Percentiles rank a stretch among this genome's conserved stretches.
Evolutionary conservation across 352 stramenopile species (phyloP).

Genomic region (Pythium rhizo-oryzae): DNA sequence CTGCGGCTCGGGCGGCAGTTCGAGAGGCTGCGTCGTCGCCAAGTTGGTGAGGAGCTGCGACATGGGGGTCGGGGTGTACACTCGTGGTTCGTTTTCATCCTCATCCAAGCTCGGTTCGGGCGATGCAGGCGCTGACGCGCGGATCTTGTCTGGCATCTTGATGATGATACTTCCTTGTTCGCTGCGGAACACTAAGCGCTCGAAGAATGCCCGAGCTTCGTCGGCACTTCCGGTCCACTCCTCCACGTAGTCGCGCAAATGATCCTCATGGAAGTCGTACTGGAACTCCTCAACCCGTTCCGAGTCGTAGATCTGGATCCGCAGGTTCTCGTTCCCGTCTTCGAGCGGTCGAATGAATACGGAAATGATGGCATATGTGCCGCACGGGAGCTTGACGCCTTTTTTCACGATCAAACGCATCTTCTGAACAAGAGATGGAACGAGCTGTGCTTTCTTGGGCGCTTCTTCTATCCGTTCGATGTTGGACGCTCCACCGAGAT

Average conservation of each 20-base stretch:
- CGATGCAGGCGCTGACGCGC: background rate
- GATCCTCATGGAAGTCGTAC: slow-evolving; percentile 73
- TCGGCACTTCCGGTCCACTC: slow-evolving; percentile 41
- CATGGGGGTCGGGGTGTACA: slow-evolving; percentile 22
- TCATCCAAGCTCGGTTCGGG: slow-evolving; percentile 1
- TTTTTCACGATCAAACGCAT: slow-evolving; percentile 64
- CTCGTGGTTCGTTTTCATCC: background rate
- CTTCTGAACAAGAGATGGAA: slow-evolving; percentile 51
- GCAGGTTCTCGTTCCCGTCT: slow-evolving; percentile 72
- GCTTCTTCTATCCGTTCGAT: slow-evolving; percentile 10
- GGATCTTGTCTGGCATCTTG: slow-evolving; percentile 55
- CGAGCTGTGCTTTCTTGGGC: slow-evolving; percentile 16
- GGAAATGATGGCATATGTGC: slow-evolving; percentile 67
- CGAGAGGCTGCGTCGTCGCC: slow-evolving; percentile 18
- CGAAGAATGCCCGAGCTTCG: slow-evolving; percentile 48
- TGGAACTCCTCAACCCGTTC: slow-evolving; percentile 78
- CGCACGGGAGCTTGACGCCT: slow-evolving; percentile 55
- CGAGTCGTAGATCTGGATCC: slow-evolving; percentile 72
- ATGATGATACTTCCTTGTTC: slow-evolving; percentile 72
- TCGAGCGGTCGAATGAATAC: slow-evolving; percentile 69
- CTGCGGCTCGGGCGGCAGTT: slow-evolving; percentile 30
- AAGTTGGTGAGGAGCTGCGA: slow-evolving; percentile 22
- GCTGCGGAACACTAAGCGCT: slow-evolving; percentile 57
- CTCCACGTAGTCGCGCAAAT: slow-evolving; percentile 54
- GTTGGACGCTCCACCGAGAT: background rate